These are phyloP conservation scores for Populus hybrid DNA, from an alignment of 441 rosid genomes.

Conservation along the genomic window DNA sequence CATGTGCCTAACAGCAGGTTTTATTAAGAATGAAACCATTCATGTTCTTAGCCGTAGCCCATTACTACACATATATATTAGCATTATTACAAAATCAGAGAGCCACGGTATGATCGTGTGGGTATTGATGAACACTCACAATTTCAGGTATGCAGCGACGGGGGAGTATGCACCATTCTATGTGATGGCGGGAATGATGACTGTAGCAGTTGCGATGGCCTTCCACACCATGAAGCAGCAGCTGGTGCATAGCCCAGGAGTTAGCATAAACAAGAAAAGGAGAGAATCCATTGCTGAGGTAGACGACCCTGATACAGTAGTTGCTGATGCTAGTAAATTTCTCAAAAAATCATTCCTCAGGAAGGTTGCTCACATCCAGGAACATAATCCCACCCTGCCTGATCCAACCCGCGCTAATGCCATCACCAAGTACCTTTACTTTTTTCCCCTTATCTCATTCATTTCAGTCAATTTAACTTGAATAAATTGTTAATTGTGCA, in stretches of 20 bases:
- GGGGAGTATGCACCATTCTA: constrained; percentile 25
- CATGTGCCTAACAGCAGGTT: not conserved
- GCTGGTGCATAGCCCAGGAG: constrained; percentile 20
- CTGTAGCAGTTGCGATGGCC: constrained; percentile 11
- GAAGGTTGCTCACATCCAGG: constrained; percentile 23
- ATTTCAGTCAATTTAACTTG: not conserved
- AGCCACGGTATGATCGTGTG: not conserved
- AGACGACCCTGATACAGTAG: constrained; percentile 16
- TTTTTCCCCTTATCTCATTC: not conserved
- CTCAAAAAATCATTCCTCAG: constrained; percentile 27
- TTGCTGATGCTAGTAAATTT: constrained; percentile 1
- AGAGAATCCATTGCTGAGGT: constrained; percentile 23
- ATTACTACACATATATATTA: not conserved
- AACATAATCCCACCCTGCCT: not conserved
- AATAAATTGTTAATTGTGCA: not conserved
- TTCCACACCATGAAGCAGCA: constrained; percentile 26
- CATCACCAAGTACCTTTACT: not conserved
- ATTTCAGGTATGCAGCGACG: constrained; percentile 4
- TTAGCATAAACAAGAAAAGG: constrained; percentile 19
- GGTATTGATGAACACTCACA: not conserved
- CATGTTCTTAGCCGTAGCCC: not conserved
- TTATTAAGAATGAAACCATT: not conserved
- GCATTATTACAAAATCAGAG: not conserved
- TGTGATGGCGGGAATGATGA: constrained; percentile 19
- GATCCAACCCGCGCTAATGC: constrained; percentile 6